phyloP scores from a whole-genome alignment of 108 stramenopile genomes.

The Nannochloropsis oceanica region DNA sequence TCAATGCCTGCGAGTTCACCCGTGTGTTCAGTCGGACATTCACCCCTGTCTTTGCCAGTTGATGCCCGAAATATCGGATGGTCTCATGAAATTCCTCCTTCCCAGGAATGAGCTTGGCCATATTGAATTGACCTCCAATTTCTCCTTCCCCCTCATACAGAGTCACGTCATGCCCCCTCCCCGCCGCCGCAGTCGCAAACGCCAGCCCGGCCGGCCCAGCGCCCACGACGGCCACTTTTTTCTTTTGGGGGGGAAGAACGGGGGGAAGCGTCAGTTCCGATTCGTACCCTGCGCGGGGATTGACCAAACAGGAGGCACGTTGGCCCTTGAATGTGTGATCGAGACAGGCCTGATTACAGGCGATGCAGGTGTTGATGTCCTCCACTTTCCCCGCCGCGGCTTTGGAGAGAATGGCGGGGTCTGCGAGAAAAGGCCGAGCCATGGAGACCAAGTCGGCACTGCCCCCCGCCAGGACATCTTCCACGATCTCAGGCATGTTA shows the following conservation, averaged over 20 bases:
- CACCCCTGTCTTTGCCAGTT: slow-evolving; percentile 14
- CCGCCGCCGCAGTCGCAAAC: slow-evolving; percentile 58
- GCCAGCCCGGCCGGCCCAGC: slow-evolving; percentile 90
- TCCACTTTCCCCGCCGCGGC: slow-evolving; percentile 48
- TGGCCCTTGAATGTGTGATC: slow-evolving; percentile 94
- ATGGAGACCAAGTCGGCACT: slow-evolving; percentile 81
- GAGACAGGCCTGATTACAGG: slow-evolving; percentile 95
- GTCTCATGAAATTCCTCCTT: slow-evolving; percentile 98
- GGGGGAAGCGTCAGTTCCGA: slow-evolving; percentile 42
- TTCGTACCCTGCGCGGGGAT: slow-evolving; percentile 88
- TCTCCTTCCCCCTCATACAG: slow-evolving; percentile 62
- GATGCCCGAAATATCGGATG: slow-evolving; percentile 60
- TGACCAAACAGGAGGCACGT: slow-evolving; percentile 86
- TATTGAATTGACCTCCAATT: slow-evolving; percentile 81
- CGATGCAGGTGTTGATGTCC: slow-evolving; percentile 96
- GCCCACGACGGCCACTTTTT: slow-evolving; percentile 79
- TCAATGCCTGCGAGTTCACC: slow-evolving; percentile 5
- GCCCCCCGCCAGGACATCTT: slow-evolving; percentile 47
- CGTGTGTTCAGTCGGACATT: slow-evolving; percentile 24
- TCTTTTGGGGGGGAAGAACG: neutral
- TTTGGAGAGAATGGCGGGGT: slow-evolving; percentile 79
- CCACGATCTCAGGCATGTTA: slow-evolving; percentile 75
- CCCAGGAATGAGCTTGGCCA: slow-evolving; percentile 87
- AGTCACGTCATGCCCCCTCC: slow-evolving; percentile 72
- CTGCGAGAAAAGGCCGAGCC: slow-evolving; percentile 91